These are phyloP conservation scores for Trichoderma pleuroti DNA, from an alignment of 2,329 filamentous ascomycete genomes.

Conservation along the genomic window DNA sequence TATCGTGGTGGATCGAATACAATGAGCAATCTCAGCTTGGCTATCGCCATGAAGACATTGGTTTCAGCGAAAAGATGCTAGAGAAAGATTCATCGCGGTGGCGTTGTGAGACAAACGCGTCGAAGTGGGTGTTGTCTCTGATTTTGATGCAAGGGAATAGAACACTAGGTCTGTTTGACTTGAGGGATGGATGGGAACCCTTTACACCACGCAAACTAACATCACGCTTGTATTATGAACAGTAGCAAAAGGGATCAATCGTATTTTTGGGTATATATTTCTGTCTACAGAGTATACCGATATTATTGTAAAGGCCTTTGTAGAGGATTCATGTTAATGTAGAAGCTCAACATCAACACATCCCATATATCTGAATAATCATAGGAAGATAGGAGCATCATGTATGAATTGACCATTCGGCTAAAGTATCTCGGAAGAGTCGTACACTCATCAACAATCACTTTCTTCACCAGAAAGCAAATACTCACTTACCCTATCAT, in stretches of 20 bases:
- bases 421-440: neutral
- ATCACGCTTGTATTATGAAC: neutral
- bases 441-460: neutral
- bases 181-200: neutral
- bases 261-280: neutral
- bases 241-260: neutral
- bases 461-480: neutral
- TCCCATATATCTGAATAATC: neutral
- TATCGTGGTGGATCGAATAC: neutral
- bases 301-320: neutral
- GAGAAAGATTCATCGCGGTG: neutral
- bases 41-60: neutral
- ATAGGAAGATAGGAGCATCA: neutral
- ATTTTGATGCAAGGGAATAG: neutral
- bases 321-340: neutral
- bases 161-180: too few species aligned
- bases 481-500: neutral
- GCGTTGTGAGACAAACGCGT: neutral
- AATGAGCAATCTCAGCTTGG: neutral
- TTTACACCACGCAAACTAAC: neutral
- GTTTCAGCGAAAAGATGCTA: neutral
- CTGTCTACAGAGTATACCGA: neutral
- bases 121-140: neutral
- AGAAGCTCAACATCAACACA: neutral
- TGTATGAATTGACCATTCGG: neutral